Base-by-base conservation (phyloP, 306 rosid genomes). In the Herpetospermum pedunculosum region DNA sequence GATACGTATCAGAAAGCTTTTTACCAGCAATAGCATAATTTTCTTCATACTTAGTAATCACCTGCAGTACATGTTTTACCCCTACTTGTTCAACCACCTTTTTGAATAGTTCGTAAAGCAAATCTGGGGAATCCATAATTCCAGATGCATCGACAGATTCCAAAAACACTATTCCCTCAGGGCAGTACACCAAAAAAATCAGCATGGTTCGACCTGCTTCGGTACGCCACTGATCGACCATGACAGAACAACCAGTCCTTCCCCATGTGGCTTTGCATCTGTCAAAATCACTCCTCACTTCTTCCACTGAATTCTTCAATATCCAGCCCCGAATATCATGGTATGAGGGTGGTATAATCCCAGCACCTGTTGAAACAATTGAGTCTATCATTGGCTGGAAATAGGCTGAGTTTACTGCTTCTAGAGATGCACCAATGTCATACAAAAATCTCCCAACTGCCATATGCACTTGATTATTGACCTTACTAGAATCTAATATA, bases 261-360 rank as follows among this genome's bases (percentile, higher is more conserved):
- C 82, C 87, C 96, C 97, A 88, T 19, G 87, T 77, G 72, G 81
- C 82, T 85, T 81, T 83, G 81, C 81, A 70, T 54, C 85, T 84
- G 9, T 88, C 92, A 35, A 86, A 74, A 63, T 83, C 89, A 78
- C 71, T 84, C 88, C 79, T 90, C 78, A 82, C 84, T 77, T 93
- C 98, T 78, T 88, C 90, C 76, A 93, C 82, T 3, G 92, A 87
- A 67, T 83, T 86, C 84, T 89, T 93, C 82, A 93, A 76, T 65
- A 93, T 79, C 97, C 96, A 88, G 47, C 97, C 92, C 47, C 86
- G 84, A 76, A 93, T 85, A 81, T 90, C 96, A 81, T 84, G 90
- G 77, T 79, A 80, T 0, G 88, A 82, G 71, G 97, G 98, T 10
- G 75, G 75, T 73, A 74, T 83, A 55, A 82, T 70, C 69, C 83